Conservation (phyloP, 805 yeast species). For the Myxozyma geophila region DNA sequence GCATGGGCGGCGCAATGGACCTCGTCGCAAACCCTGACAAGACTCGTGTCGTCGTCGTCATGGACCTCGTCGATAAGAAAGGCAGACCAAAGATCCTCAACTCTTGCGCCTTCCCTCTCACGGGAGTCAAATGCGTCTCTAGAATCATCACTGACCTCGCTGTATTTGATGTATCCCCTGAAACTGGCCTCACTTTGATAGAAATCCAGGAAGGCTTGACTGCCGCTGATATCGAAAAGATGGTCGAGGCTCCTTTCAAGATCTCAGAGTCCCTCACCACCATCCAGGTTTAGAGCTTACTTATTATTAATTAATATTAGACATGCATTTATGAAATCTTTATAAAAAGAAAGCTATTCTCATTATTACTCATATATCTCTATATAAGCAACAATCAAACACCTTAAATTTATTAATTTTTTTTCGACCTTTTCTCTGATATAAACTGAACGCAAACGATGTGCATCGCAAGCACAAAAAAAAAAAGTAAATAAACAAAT, state of each 20-base stretch:
- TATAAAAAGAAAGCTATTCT: not conserved
- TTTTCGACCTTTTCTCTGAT: not conserved
- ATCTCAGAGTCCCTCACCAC: slow-evolving; percentile 36
- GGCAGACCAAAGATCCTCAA: slow-evolving; percentile 55
- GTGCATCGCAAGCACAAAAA: not conserved
- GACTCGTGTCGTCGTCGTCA: slow-evolving; percentile 54
- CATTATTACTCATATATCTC: too few relatives aligned
- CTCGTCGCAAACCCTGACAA: slow-evolving; percentile 53
- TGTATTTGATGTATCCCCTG: slow-evolving; percentile 53
- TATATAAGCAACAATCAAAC: too few relatives aligned
- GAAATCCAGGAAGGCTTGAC: slow-evolving; percentile 51
- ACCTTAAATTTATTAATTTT: not conserved
- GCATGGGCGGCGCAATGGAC: slow-evolving; percentile 63
- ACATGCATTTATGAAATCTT: too few relatives aligned
- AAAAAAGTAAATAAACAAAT: not conserved
- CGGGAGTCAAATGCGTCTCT: slow-evolving; percentile 53
- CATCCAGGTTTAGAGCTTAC: slow-evolving; percentile 3
- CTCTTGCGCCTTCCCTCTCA: slow-evolving; percentile 53
- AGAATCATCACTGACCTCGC: slow-evolving; percentile 55
- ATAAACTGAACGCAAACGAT: not conserved
- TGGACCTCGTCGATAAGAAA: slow-evolving; percentile 55
- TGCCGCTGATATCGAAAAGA: slow-evolving; percentile 48
- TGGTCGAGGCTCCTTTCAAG: slow-evolving; percentile 51
- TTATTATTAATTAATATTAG: too few relatives aligned
- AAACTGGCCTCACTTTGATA: slow-evolving; percentile 48